Percentiles rank a stretch among this genome's conserved stretches.
Evolutionary conservation across 2,329 filamentous ascomycete species (phyloP).

Genomic region (Trematosphaeria pertusa): DNA sequence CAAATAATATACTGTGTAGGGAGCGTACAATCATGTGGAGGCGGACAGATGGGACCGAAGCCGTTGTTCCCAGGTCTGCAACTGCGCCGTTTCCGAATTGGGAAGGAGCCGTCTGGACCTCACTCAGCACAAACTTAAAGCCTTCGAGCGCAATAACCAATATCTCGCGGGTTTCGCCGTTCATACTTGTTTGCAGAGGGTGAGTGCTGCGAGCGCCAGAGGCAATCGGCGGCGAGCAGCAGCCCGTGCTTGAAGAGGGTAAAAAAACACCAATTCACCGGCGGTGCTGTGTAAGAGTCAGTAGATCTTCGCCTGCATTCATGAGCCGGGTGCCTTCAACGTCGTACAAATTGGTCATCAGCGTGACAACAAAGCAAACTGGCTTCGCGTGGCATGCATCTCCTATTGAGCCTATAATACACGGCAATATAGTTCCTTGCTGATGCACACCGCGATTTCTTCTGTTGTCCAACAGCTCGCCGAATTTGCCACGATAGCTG

Average conservation of each 20-base stretch:
- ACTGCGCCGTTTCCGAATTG: not conserved
- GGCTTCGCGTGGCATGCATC: conserved; percentile 1
- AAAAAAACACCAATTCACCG: not conserved
- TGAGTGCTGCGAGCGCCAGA: not conserved
- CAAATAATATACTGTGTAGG: not conserved
- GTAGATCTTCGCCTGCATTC: not conserved
- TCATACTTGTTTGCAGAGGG: not conserved
- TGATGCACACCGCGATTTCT: conserved; percentile 1
- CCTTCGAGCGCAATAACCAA: not conserved
- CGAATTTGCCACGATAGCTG: too few species aligned
- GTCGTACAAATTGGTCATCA: conserved; percentile 8
- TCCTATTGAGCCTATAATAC: conserved; percentile 19
- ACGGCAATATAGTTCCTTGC: conserved; percentile 19
- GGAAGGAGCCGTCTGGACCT: not conserved
- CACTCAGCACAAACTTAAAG: too few species aligned
- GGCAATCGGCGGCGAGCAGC: not conserved
- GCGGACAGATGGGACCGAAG: not conserved
- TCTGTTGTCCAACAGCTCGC: not conserved
- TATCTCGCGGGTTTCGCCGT: not conserved
- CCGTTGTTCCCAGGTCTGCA: not conserved
- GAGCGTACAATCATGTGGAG: not conserved
- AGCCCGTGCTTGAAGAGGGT: not conserved
- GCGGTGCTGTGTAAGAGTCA: not conserved
- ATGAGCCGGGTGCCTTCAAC: not conserved
- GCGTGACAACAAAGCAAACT: conserved; percentile 1